Base-by-base conservation (phyloP, 2,329 filamentous ascomycete genomes). In the Pyrenophora graminea region DNA sequence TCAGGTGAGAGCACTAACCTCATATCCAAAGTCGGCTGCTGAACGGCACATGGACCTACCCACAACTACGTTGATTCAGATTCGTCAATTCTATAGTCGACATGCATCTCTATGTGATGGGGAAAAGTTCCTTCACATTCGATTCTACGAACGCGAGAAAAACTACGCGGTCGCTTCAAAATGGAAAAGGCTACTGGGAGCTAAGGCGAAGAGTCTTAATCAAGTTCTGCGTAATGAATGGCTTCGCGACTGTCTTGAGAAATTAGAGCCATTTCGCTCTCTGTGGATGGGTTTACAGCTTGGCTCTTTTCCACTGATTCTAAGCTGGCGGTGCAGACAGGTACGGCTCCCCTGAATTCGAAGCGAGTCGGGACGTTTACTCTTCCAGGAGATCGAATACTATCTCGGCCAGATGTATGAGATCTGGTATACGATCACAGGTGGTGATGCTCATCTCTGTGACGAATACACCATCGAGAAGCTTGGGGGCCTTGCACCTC, bases 121-220 rank as follows among this genome's bases (percentile, higher is more conserved):
- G 2, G 39, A 59, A 33, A 57, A 57, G 45, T 59, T 55, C 25
- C 45, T 59, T 5, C 18, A 52, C 10, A 57, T 59, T 34, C 15
- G 9, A 4, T 57, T 50, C 23, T 55, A 53, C 18, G 10, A 59
- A 40, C 43, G 41, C 4, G 3, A 59, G 31, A 40, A 45, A 21
- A 37, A 54, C 15, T 34, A 52, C 12, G 10, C 13, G 6, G 42
- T 39, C 2, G 31, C 43, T n/a, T 31, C 1, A 54, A 43, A 13
- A 30, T 53, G 12, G 47, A 46, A 21, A 37, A 45, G 23, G 18
- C 19, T 50, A 33, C n/a, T 59, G 39, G 40, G 45, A 42, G 23
- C 44, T 25, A 57, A 55, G 31, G n/a, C 4, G 8, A 55, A 55
- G 31, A 57, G 30, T n/a, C 12, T 59, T 1, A 13, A 51, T 31